Conservation (phyloP, 495 filamentous ascomycete genomes). For the Penicillium daleae region DNA sequence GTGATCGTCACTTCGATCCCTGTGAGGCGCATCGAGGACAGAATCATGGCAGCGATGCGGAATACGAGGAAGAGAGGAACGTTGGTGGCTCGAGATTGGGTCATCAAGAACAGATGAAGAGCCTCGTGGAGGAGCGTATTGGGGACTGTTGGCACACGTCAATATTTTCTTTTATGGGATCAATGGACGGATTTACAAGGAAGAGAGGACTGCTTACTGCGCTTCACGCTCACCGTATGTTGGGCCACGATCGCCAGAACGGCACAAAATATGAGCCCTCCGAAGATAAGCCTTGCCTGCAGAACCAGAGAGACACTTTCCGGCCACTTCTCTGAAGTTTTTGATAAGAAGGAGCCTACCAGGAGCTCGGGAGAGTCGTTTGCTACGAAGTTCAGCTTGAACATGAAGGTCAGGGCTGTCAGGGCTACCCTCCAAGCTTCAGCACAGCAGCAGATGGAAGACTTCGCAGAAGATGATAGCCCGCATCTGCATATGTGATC, state of each 20-base stretch:
- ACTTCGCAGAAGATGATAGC: constrained; percentile 37
- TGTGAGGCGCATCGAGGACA: constrained; percentile 51
- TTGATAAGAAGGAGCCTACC: constrained; percentile 51
- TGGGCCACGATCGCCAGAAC: constrained; percentile 28
- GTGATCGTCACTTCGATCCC: constrained; percentile 63
- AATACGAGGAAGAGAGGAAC: constrained; percentile 82
- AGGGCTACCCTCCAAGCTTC: constrained; percentile 27
- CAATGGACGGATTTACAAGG: neutral
- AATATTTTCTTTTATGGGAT: neutral
- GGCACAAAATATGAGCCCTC: constrained; percentile 52
- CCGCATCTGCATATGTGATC: constrained; percentile 64
- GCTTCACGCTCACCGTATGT: neutral
- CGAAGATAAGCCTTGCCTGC: constrained; percentile 47
- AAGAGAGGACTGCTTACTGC: neutral
- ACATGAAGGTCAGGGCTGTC: constrained; percentile 65
- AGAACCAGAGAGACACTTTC: constrained; percentile 51
- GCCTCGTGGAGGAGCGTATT: constrained; percentile 60
- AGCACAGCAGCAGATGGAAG: constrained; percentile 33
- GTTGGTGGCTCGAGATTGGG: constrained; percentile 81
- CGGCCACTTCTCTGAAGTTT: constrained; percentile 50
- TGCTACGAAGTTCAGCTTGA: constrained; percentile 81
- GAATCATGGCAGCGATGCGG: constrained; percentile 57
- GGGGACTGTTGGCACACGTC: constrained; percentile 24
- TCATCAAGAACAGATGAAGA: constrained; percentile 78
- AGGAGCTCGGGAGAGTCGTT: constrained; percentile 88